These are phyloP conservation scores for Colletotrichum sp. DNA, from an alignment of 2,329 filamentous ascomycete species.

Conservation along the genomic window DNA sequence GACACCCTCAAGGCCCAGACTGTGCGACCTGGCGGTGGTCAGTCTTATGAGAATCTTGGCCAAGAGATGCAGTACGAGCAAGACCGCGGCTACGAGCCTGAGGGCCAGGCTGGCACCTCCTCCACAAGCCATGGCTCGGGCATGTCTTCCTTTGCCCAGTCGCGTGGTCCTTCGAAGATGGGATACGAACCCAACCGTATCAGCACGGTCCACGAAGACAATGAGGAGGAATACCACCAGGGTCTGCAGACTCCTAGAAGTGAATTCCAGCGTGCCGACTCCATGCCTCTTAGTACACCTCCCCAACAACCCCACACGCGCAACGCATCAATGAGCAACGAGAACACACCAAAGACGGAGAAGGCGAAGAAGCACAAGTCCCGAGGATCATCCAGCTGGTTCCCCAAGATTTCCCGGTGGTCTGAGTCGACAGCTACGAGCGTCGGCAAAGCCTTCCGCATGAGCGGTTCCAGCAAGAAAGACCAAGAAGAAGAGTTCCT, in stretches of 20 bases:
- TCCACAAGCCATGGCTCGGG: slow-evolving; percentile 73
- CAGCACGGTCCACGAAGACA: slow-evolving; percentile 85
- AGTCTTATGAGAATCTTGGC: slow-evolving; percentile 73
- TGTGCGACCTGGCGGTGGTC: slow-evolving; percentile 53
- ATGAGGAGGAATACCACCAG: slow-evolving; percentile 75
- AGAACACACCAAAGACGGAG: slow-evolving; percentile 79
- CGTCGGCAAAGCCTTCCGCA: slow-evolving; percentile 77
- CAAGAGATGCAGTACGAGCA: slow-evolving; percentile 69
- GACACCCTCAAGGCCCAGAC: slow-evolving; percentile 77
- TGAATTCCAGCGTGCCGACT: slow-evolving; percentile 51
- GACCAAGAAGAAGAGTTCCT: slow-evolving; percentile 66
- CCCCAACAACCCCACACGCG: slow-evolving; percentile 52
- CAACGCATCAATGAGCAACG: slow-evolving; percentile 67
- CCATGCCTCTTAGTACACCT: slow-evolving; percentile 62
- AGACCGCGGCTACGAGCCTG: slow-evolving; percentile 80
- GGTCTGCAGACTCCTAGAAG: slow-evolving; percentile 64
- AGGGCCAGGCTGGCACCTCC: slow-evolving; percentile 78
- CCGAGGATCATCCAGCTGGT: slow-evolving; percentile 76
- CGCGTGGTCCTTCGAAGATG: slow-evolving; percentile 49
- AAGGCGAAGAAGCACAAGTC: slow-evolving; percentile 91
- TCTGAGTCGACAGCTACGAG: slow-evolving; percentile 95
- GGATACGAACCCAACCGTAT: slow-evolving; percentile 70
- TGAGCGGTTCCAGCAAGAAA: slow-evolving; percentile 63
- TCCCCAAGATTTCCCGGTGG: slow-evolving; percentile 96
- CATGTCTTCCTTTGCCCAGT: slow-evolving; percentile 68